Evolutionary conservation across 768 basidiomycete genomes (phyloP).

Genomic region (Hypholoma fasciculare): DNA sequence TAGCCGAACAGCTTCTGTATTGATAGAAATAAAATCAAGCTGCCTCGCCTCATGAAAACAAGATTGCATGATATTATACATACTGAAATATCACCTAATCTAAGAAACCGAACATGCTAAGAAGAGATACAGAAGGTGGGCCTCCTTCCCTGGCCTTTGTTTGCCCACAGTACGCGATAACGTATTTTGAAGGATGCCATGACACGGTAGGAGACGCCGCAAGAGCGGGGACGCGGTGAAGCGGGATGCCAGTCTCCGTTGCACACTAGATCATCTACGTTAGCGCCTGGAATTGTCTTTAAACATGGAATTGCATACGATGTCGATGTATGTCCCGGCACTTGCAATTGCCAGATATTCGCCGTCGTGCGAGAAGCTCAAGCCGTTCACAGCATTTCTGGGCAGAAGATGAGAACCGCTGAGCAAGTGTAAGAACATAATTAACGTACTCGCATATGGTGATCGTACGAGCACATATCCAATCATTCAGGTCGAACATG

Average conservation of each 20-base stretch:
- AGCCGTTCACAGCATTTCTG: conserved; percentile 68
- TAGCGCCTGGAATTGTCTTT: neutral
- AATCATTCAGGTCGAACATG: conserved; percentile 76
- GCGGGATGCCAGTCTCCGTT: conserved; percentile 70
- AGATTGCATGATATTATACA: neutral
- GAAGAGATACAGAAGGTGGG: conserved; percentile 63
- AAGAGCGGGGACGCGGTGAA: conserved; percentile 76
- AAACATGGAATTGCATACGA: conserved; percentile 46
- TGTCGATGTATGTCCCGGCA: conserved; percentile 72
- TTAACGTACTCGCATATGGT: conserved; percentile 74
- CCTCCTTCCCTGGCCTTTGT: conserved; percentile 65
- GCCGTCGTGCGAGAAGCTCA: conserved; percentile 83
- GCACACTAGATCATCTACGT: conserved; percentile 54
- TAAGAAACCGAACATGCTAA: conserved; percentile 69
- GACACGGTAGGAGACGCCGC: conserved; percentile 74
- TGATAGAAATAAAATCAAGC: neutral
- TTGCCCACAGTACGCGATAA: conserved; percentile 83
- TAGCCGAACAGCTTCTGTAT: neutral
- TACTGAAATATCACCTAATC: conserved; percentile 22
- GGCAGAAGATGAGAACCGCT: conserved; percentile 3
- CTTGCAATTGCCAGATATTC: conserved; percentile 81
- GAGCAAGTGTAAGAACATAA: neutral
- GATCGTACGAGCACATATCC: conserved; percentile 79
- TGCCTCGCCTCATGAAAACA: neutral
- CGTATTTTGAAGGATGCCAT: conserved; percentile 82